Percentiles rank a stretch among this genome's conserved stretches.
Conservation (phyloP, 176 grass and related monocot species). For the Raddia guianensis region DNA sequence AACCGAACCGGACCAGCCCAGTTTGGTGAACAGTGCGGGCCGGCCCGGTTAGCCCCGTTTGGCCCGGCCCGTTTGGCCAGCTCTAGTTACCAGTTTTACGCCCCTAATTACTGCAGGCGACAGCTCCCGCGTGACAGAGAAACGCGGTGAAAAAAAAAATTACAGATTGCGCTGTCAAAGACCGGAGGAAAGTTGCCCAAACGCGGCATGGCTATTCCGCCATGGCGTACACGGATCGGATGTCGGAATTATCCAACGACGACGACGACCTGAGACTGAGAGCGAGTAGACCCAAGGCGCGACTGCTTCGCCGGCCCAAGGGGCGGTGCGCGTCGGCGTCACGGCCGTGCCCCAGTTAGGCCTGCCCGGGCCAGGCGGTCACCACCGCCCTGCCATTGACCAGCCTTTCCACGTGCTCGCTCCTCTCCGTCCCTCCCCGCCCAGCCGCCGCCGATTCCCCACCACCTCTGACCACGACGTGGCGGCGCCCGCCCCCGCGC, state of each 20-base stretch:
- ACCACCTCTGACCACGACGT: not conserved
- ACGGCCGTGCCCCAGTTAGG: conserved; percentile 20
- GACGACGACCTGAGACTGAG: no score
- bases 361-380: not conserved
- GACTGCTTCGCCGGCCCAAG: no score
- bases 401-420: conserved; percentile 34
- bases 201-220: not conserved
- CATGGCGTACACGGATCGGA: not conserved
- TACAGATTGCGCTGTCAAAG: not conserved
- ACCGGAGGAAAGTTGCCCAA: not conserved
- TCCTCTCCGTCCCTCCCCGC: not conserved
- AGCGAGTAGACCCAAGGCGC: not conserved
- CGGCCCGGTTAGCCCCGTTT: no score
- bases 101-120: not conserved
- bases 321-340: not conserved
- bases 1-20: no score
- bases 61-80: no score
- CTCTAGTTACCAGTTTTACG: no score
- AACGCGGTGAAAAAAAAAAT: not conserved
- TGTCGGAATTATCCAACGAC: not conserved
- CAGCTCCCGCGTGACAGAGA: not conserved
- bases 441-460: conserved; percentile 16
- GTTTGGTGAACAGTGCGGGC: no score
- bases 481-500: not conserved
- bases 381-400: conserved; percentile 2